Conservation (phyloP, 2,329 filamentous ascomycete species). For the Fusarium solani-melongenae region DNA sequence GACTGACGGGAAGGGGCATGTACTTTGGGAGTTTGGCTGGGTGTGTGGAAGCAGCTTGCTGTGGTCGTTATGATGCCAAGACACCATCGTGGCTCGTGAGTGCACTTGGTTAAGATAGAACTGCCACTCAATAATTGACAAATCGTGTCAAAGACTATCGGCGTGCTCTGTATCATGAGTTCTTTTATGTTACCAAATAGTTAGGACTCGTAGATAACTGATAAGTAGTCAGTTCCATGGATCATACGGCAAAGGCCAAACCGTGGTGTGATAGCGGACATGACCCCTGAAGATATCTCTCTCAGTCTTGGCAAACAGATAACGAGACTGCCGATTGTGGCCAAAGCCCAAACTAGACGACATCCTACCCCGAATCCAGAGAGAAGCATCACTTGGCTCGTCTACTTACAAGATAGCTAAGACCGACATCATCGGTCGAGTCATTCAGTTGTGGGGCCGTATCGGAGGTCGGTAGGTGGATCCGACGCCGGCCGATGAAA, state of each 20-base stretch:
- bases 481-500: not conserved
- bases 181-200: not conserved
- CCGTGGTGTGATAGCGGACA: not conserved
- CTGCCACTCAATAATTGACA: not conserved
- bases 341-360: not conserved
- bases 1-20: constrained; percentile 34
- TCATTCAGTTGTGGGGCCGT: not conserved
- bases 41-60: constrained; percentile 40
- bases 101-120: not conserved
- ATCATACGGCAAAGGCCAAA: not conserved
- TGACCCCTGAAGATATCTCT: not conserved
- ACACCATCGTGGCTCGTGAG: constrained; percentile 13
- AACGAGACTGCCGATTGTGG: not conserved
- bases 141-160: not conserved
- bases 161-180: no score
- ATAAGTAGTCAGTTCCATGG: not conserved
- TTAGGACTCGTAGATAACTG: not conserved
- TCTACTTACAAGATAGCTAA: not conserved
- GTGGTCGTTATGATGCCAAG: not conserved
- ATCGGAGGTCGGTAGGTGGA: not conserved
- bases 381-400: not conserved
- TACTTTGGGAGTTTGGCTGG: constrained; percentile 40
- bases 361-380: not conserved
- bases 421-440: not conserved
- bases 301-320: not conserved